Evolutionary conservation across 75 land plant genomes (phyloP).

Genomic region (Sequoiadendron giganteum): DNA sequence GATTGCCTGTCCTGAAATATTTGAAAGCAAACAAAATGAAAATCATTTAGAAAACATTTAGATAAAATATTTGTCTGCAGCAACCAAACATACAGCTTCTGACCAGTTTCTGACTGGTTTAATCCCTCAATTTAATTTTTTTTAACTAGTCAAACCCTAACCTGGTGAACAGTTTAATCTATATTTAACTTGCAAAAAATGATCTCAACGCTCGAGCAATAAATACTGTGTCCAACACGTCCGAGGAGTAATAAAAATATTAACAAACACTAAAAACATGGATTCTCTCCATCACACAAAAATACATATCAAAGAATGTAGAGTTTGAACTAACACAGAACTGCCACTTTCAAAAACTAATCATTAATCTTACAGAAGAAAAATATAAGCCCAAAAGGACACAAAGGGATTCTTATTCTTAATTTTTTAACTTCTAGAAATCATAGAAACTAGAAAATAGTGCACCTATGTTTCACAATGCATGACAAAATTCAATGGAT

Average conservation of each 20-base stretch:
- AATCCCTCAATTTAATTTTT: too few relatives aligned
- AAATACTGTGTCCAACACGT: too few relatives aligned
- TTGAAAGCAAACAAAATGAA: neutral
- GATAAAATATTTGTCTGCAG: neutral
- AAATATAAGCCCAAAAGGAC: too few relatives aligned
- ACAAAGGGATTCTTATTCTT: too few relatives aligned
- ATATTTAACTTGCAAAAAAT: neutral
- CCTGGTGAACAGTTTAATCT: neutral
- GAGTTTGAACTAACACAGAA: too few relatives aligned
- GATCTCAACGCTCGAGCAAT: neutral
- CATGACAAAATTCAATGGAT: too few relatives aligned
- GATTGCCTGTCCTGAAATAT: slow-evolving; percentile 71
- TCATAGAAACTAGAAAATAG: neutral
- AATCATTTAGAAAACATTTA: neutral
- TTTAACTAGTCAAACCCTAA: neutral
- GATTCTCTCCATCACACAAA: neutral
- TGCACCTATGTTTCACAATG: neutral
- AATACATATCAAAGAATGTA: too few relatives aligned
- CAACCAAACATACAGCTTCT: neutral
- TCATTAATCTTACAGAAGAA: neutral
- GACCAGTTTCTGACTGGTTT: neutral
- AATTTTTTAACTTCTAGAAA: too few relatives aligned
- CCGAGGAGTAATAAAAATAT: too few relatives aligned
- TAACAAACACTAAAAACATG: neutral
- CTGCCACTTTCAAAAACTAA: neutral